These are phyloP conservation scores for Tricholoma matsutake DNA, from an alignment of 768 basidiomycete genomes.

Conservation along the genomic window DNA sequence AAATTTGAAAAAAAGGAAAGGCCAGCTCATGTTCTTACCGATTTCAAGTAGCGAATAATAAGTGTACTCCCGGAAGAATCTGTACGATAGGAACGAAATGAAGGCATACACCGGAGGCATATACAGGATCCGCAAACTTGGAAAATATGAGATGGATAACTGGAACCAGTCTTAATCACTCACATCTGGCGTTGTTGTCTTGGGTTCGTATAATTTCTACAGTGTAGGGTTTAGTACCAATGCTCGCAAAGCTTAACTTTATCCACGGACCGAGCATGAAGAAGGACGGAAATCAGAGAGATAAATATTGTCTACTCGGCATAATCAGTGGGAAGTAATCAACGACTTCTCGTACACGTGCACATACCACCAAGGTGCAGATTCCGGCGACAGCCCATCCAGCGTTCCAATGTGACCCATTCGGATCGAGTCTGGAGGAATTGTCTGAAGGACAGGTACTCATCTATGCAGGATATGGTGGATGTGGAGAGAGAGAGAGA, in stretches of 20 bases:
- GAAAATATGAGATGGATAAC: background rate
- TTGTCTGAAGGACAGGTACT: conserved; percentile 53
- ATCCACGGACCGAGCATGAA: conserved; percentile 56
- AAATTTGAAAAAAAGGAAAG: background rate
- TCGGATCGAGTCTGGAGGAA: conserved; percentile 37
- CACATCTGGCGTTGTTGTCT: conserved; percentile 78
- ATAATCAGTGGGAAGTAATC: background rate
- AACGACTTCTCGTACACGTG: background rate
- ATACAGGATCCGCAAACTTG: conserved; percentile 67
- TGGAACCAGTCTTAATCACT: conserved; percentile 18
- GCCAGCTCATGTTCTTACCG: conserved; percentile 20
- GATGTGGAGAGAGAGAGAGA: background rate
- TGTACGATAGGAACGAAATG: conserved; percentile 80
- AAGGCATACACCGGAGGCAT: conserved; percentile 80
- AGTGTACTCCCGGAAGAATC: conserved; percentile 72
- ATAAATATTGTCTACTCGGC: conserved; percentile 52
- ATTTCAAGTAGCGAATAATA: conserved; percentile 41
- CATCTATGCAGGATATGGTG: background rate
- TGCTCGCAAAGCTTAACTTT: background rate
- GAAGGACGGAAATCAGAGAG: conserved; percentile 47
- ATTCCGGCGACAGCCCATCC: conserved; percentile 64
- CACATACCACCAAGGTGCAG: conserved; percentile 31
- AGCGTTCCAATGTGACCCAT: conserved; percentile 40
- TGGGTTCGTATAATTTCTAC: conserved; percentile 66
- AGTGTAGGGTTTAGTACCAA: background rate